Conservation (phyloP, 2,329 filamentous ascomycete genomes). For the Fusarium sp. region DNA sequence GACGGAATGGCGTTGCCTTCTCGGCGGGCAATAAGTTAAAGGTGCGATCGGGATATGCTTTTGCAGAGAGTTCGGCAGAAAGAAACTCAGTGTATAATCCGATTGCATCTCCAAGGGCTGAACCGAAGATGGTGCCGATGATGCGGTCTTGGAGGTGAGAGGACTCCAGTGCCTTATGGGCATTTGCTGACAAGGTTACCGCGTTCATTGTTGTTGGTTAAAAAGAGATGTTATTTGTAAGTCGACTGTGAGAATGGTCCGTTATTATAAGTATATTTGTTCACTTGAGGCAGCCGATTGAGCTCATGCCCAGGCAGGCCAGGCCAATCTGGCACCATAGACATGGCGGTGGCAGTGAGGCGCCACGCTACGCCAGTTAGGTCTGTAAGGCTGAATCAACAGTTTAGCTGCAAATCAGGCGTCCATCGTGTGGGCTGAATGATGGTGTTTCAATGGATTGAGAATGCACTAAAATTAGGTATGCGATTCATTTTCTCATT, state of each 20-base stretch:
- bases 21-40: conserved; percentile 58
- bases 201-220: conserved; percentile 18
- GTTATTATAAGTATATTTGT: background rate
- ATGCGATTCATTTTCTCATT: background rate
- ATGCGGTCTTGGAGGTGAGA: conserved; percentile 55
- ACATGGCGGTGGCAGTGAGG: conserved; percentile 41
- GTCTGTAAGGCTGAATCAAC: background rate
- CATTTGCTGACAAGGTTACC: conserved; percentile 34
- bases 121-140: conserved; percentile 62
- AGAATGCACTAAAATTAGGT: no score
- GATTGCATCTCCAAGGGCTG: conserved; percentile 66
- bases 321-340: conserved; percentile 30
- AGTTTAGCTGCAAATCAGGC: background rate
- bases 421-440: background rate
- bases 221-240: background rate
- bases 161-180: conserved; percentile 32
- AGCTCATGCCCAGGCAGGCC: conserved; percentile 28
- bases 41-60: conserved; percentile 54
- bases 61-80: conserved; percentile 52
- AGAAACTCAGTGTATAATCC: conserved; percentile 68
- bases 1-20: conserved; percentile 57
- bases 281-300: conserved; percentile 33
- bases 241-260: background rate
- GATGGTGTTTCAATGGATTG: no score
- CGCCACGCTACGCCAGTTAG: conserved; percentile 4